phyloP scores from a whole-genome alignment of 202 grass and related monocot species.

The Digitaria exilis region DNA sequence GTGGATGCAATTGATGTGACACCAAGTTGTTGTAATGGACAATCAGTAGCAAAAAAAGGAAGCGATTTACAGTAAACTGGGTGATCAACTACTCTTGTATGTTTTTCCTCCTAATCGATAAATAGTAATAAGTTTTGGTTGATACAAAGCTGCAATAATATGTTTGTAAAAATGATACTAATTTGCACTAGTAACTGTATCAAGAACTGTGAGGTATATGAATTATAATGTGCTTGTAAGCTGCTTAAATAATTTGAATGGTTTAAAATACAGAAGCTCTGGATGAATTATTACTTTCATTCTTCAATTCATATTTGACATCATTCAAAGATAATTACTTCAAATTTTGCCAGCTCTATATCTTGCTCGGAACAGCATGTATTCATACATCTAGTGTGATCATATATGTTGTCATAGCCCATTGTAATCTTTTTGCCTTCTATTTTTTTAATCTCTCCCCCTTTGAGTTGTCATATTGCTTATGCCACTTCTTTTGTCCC shows the following conservation, averaged over 20 bases:
- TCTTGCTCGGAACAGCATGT: neutral
- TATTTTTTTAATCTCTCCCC: neutral
- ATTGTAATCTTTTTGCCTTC: neutral
- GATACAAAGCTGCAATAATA: neutral
- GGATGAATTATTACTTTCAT: neutral
- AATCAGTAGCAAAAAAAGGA: constrained; percentile 33
- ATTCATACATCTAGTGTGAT: neutral
- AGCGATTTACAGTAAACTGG: too few species aligned
- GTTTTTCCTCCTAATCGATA: neutral
- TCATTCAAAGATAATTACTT: neutral
- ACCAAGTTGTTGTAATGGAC: neutral
- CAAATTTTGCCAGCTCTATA: neutral
- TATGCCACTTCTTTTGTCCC: neutral
- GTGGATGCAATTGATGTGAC: constrained; percentile 18
- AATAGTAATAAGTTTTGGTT: neutral
- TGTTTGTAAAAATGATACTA: neutral
- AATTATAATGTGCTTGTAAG: neutral
- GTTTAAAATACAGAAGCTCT: neutral
- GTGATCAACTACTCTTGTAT: too few species aligned
- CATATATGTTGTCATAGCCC: neutral
- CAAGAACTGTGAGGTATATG: neutral
- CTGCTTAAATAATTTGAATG: neutral
- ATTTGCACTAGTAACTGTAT: neutral
- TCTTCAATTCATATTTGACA: neutral
- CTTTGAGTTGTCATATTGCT: neutral